A percentile compares a stretch with the other conserved stretches of the same genome.
These are phyloP conservation scores for Salvia miltiorrhiza DNA, from an alignment of 257 asterid genomes.

Conservation along the genomic window DNA sequence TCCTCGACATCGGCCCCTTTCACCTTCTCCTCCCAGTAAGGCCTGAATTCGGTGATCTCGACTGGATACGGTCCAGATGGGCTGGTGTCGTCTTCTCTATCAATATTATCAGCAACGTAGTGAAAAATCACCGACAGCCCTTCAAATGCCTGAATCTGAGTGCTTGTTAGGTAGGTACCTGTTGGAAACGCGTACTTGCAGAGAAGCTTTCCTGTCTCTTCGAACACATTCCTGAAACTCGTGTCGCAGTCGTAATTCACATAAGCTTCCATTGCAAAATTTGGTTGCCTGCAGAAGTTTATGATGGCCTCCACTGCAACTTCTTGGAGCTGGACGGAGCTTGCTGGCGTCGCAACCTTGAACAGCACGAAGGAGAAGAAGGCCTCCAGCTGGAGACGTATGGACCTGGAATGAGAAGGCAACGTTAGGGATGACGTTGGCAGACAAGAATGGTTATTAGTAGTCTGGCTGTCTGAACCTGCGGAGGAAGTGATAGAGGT, in stretches of 20 bases:
- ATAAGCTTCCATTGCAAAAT: slow-evolving; percentile 61
- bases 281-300: slow-evolving; percentile 82
- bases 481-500: slow-evolving; percentile 79
- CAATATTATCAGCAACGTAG: slow-evolving; percentile 74
- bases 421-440: background rate
- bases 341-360: slow-evolving; percentile 42
- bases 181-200: slow-evolving; percentile 88
- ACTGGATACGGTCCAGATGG: slow-evolving; percentile 68
- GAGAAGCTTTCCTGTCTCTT: slow-evolving; percentile 68
- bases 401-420: slow-evolving; percentile 46
- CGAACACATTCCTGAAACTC: slow-evolving; percentile 64
- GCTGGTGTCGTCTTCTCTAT: slow-evolving; percentile 60
- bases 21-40: slow-evolving; percentile 80
- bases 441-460: too few species aligned
- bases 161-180: slow-evolving; percentile 47
- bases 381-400: slow-evolving; percentile 81
- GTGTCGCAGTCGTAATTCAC: slow-evolving; percentile 89
- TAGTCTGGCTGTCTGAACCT: slow-evolving; percentile 16
- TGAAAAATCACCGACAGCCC: slow-evolving; percentile 68
- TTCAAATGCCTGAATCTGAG: slow-evolving; percentile 85
- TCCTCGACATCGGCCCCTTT: slow-evolving; percentile 40
- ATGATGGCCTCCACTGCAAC: slow-evolving; percentile 79
- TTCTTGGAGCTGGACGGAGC: slow-evolving; percentile 67
- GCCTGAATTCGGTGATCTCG: slow-evolving; percentile 58
- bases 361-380: slow-evolving; percentile 74